A percentile compares a stretch with the other conserved stretches of the same genome.
phyloP scores from a whole-genome alignment of 192 early-diverging fungal species.

The Podila epigama region DNA sequence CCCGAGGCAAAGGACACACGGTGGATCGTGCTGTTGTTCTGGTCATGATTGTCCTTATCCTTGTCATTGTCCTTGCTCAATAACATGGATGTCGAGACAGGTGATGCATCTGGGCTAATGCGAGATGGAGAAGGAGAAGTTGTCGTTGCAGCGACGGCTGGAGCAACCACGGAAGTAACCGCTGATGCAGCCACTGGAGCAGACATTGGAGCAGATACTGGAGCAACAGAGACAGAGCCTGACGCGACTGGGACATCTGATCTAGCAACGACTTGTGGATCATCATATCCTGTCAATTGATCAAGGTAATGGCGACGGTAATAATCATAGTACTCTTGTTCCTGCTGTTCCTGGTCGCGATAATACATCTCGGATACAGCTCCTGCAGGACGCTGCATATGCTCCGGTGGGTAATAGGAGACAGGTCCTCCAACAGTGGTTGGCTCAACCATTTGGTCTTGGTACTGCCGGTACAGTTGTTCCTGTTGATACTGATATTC shows the following conservation, averaged over 20 bases:
- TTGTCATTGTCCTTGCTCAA: too few relatives aligned
- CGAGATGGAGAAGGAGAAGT: background rate
- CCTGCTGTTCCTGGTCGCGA: conserved; percentile 9
- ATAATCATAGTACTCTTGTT: background rate
- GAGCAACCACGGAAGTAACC: background rate
- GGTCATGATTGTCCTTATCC: too few relatives aligned
- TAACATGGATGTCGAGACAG: background rate
- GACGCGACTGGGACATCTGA: background rate
- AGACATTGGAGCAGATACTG: background rate
- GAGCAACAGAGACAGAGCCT: too few relatives aligned
- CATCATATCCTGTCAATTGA: background rate
- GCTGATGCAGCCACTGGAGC: background rate
- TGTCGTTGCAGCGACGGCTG: background rate
- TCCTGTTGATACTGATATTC: conserved; percentile 6
- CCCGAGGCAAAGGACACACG: background rate
- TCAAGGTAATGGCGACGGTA: conserved; percentile 2
- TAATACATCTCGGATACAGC: background rate
- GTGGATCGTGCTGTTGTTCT: too few relatives aligned
- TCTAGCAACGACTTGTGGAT: background rate
- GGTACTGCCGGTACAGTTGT: background rate
- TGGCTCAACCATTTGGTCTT: background rate
- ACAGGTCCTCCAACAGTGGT: background rate
- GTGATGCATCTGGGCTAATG: background rate
- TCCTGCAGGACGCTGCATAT: too few relatives aligned
- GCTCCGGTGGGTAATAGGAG: background rate